Evolutionary conservation across 768 basidiomycete genomes (phyloP), one percentile per base, ranked within the genome.

Genomic region (Neoboletus brunneissimus): DNA sequence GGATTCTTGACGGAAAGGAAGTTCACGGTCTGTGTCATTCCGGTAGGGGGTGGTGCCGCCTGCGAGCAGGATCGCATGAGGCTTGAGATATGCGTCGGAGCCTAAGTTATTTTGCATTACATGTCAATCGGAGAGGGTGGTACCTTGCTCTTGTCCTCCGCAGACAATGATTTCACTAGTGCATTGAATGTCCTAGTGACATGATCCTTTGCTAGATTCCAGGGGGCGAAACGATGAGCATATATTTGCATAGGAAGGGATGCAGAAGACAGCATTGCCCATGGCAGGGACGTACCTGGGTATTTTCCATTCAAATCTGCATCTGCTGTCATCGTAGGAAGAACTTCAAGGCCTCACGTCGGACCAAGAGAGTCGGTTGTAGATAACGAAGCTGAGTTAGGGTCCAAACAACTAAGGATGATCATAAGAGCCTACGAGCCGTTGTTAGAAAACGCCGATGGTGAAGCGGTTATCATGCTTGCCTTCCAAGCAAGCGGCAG

Each of bases 391-490:
- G 8, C 3, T 9, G 15, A 16, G 5, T 3, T 11, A 40, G 4
- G n/a, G 5, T 16, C 18, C 22, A 23, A 10, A 11, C 16, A 6
- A 23, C 0, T 7, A 25, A 12, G 1, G 32, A 23, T 34, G 2
- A 18, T 4, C 7, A 42, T 9, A 5, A 41, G 5, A n/a, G 2
- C 5, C 2, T 7, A n/a, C 10, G 11, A 20, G 20, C 0, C 0
- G 1, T 11, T 0, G 0, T 12, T n/a, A 11, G 3, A 6, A 5
- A 22, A 79, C 79, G 70, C 78, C 75, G 78, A 86, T 89, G 87
- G 88, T 89, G 88, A 89, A 89, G 85, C 80, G 87, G 88, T 88
- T 89, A 89, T 88, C 87, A 89, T 89, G 86, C 88, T 88, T 88
- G 87, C 86, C 87, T 88, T 88, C 87, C 87, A 88, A 79, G 77